Conservation (phyloP, 1,284 basidiomycete genomes). For the Marasmius sp. region DNA sequence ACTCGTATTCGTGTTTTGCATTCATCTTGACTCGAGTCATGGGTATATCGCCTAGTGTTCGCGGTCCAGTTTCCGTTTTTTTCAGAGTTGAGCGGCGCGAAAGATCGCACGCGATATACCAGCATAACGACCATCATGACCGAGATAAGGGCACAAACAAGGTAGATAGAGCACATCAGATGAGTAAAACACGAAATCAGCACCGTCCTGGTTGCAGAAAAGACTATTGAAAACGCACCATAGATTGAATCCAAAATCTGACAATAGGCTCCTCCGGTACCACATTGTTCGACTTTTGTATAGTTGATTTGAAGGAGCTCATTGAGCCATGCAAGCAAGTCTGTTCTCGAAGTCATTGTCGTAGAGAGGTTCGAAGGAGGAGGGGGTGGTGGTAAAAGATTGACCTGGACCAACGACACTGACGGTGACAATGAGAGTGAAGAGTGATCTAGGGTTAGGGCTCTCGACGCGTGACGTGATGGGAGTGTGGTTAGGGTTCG, state of each 20-base stretch:
- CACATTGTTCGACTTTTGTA: slow-evolving; percentile 94
- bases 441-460: no score
- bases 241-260: slow-evolving; percentile 94
- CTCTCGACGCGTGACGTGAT: no score
- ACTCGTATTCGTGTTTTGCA: slow-evolving; percentile 96
- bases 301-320: slow-evolving; percentile 89
- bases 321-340: slow-evolving; percentile 93
- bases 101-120: no score
- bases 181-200: no score
- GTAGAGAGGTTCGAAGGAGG: neutral
- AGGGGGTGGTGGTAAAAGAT: neutral
- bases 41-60: slow-evolving; percentile 68
- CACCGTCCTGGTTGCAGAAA: neutral
- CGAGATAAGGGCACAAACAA: no score
- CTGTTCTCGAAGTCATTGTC: slow-evolving; percentile 66
- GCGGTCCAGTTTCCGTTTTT: neutral
- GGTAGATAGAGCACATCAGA: no score
- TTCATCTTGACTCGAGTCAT: slow-evolving; percentile 91
- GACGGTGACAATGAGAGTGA: no score
- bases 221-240: slow-evolving; percentile 46
- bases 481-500: no score
- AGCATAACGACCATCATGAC: no score
- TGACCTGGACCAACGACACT: neutral
- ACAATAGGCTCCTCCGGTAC: slow-evolving; percentile 87
- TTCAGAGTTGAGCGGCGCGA: no score